Conservation (phyloP, 495 filamentous ascomycete genomes). For the Neurospora pannonica region DNA sequence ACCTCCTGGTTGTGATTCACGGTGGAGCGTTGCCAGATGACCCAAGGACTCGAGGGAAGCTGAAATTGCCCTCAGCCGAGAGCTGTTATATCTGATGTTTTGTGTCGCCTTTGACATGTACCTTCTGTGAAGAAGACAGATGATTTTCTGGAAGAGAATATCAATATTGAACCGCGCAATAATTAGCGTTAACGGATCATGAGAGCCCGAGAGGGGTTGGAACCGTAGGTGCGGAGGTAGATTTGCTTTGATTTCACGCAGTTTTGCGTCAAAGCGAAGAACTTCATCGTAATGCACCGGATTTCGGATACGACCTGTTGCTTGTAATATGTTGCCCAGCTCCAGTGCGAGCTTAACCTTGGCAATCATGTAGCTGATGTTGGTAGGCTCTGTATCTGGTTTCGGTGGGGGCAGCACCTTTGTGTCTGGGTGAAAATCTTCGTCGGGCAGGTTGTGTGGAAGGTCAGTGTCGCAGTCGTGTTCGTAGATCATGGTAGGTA, state of each 20-base stretch:
- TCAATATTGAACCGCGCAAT: constrained; percentile 76
- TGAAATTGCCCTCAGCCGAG: constrained; percentile 70
- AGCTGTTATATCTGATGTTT: constrained; percentile 70
- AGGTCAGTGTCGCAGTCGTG: constrained; percentile 78
- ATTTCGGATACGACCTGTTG: constrained; percentile 39
- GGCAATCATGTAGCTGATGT: constrained; percentile 78
- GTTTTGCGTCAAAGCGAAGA: constrained; percentile 59
- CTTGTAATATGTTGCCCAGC: constrained; percentile 43
- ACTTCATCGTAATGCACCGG: constrained; percentile 67
- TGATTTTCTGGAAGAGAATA: constrained; percentile 70
- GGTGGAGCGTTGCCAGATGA: constrained; percentile 66
- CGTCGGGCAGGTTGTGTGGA: constrained; percentile 86
- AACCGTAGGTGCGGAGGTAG: constrained; percentile 64
- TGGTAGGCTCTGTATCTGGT: constrained; percentile 68
- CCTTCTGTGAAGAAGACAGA: constrained; percentile 75
- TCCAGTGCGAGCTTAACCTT: constrained; percentile 59
- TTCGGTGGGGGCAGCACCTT: constrained; percentile 67
- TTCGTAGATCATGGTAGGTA: constrained; percentile 80
- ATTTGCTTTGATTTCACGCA: constrained; percentile 57
- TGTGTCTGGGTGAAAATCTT: constrained; percentile 77
- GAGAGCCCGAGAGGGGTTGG: constrained; percentile 58
- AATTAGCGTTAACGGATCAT: constrained; percentile 67
- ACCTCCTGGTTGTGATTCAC: constrained; percentile 64
- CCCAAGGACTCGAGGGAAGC: constrained; percentile 67
- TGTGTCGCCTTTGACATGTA: constrained; percentile 62